Evolutionary conservation across 2,329 filamentous ascomycete genomes (phyloP), one percentile per base, ranked within the genome.

Genomic region (Colletotrichum cereale): DNA sequence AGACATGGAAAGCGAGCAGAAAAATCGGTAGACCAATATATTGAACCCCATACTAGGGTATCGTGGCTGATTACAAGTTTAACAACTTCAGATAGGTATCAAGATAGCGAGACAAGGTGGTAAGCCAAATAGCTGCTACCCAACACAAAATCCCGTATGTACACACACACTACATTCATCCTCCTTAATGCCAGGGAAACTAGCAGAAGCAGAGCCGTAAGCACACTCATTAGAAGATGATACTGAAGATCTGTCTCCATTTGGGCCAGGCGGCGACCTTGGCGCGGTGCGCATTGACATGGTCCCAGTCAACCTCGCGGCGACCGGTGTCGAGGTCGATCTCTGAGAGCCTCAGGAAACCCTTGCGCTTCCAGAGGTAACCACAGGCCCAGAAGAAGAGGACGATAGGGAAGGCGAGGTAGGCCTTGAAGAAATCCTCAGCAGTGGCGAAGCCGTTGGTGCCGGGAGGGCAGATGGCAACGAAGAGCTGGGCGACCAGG

Each of bases 321-420:
- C 90, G 87, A 73, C 90, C 91, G 36, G 85, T 86, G 77, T 93
- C 90, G 65, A 93, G 86, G 75, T 93, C 91, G 69, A 93, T 92
- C 74, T 92, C 81, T 36, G 84, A 80, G 2, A 88, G 79, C 31
- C 79, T 85, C 65, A 91, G 83, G 88, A 89, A 92, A 24, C 87
- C 86, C 31, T 84, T 79, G 52, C 88, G 83, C 85, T 93, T 93
- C 91, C 90, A 93, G 73, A 88, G 18, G 77, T 87, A 92, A 8
- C 90, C 89, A 56, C 78, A 77, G 55, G 83, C 58, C 85, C 87
- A 90, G 79, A 90, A 90, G 71, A 81, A 62, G 6, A 88, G 73
- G 50, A 89, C 85, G 57, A 89, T 84, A 24, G 86, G 86, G 0
- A 88, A 74, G 14, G 86, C 87, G 18, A 89, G 85, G 74, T 86